Conservation (phyloP, 2,329 filamentous ascomycete species). For the Cordyceps cateniannulata region DNA sequence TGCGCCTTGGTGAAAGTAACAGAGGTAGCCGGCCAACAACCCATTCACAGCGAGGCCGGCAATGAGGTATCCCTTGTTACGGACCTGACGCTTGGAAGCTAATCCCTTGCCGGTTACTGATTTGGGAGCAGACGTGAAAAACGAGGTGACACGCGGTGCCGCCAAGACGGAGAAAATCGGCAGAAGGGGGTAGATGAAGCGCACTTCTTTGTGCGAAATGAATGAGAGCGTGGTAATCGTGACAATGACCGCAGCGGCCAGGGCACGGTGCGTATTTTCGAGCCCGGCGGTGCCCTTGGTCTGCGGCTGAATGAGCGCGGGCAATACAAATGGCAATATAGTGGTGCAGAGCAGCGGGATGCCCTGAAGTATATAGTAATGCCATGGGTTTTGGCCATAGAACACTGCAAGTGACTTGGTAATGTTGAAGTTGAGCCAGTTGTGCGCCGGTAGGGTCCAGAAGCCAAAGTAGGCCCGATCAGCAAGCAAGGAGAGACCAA, state of each 20-base stretch:
- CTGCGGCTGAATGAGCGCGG: conserved; percentile 52
- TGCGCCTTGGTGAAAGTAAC: conserved; percentile 72
- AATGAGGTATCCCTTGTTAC: conserved; percentile 51
- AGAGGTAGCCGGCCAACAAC: conserved; percentile 65
- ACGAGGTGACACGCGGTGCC: conserved; percentile 57
- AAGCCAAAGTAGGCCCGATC: conserved; percentile 76
- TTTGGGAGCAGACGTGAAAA: conserved; percentile 46
- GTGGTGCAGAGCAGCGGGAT: conserved; percentile 82
- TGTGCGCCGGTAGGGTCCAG: conserved; percentile 84
- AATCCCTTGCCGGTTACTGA: conserved; percentile 21
- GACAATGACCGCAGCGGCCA: conserved; percentile 52
- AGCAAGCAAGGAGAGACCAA: conserved; percentile 57
- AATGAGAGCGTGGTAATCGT: conserved; percentile 62
- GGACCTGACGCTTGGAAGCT: conserved; percentile 29
- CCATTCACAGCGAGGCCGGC: conserved; percentile 59
- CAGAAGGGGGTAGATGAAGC: conserved; percentile 90
- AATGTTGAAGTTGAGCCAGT: conserved; percentile 88
- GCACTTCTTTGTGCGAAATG: conserved; percentile 92
- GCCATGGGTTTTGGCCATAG: conserved; percentile 83
- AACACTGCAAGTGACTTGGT: conserved; percentile 82
- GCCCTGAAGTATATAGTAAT: conserved; percentile 90
- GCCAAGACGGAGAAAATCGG: conserved; percentile 79
- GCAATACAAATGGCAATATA: conserved; percentile 66
- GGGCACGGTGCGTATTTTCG: conserved; percentile 21
- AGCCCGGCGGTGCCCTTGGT: conserved; percentile 29